phyloP scores from a whole-genome alignment of 441 rosid genomes.

The Jatropha multifida region DNA sequence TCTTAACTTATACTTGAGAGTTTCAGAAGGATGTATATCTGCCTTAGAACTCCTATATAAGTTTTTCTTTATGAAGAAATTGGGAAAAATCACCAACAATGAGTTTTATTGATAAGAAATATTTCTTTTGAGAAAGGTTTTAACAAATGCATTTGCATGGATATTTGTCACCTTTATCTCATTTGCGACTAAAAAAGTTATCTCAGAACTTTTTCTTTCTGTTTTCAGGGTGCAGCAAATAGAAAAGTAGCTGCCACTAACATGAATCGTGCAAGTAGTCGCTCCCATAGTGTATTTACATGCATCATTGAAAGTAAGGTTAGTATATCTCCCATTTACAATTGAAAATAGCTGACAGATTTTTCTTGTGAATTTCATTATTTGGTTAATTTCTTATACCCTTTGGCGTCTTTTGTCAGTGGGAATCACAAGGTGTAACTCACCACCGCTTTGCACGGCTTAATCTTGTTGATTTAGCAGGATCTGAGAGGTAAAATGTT shows the following conservation, averaged over 20 bases:
- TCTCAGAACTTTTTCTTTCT: background rate
- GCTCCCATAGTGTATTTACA: constrained; percentile 98
- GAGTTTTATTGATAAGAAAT: background rate
- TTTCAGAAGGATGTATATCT: background rate
- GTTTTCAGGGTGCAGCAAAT: constrained; percentile 86
- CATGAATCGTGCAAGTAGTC: constrained; percentile 98
- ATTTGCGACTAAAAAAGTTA: background rate
- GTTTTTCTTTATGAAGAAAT: background rate
- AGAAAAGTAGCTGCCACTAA: constrained; percentile 98
- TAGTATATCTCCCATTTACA: constrained; percentile 13
- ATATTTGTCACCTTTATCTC: background rate
- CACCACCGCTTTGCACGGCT: constrained; percentile 98
- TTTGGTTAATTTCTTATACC: background rate
- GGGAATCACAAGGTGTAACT: constrained; percentile 97
- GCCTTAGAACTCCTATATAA: background rate
- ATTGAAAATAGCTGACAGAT: constrained; percentile 1
- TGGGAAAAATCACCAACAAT: background rate
- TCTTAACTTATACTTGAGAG: background rate
- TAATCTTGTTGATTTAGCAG: constrained; percentile 98
- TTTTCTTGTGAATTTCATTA: background rate
- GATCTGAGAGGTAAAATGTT: constrained; percentile 83
- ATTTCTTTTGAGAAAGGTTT: background rate
- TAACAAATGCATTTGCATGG: background rate
- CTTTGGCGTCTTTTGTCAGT: constrained; percentile 41
- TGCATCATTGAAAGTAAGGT: constrained; percentile 96